A percentile compares a stretch with the other conserved stretches of the same genome.
Conservation (phyloP, 495 filamentous ascomycete genomes). For the Parmelia sp. region DNA sequence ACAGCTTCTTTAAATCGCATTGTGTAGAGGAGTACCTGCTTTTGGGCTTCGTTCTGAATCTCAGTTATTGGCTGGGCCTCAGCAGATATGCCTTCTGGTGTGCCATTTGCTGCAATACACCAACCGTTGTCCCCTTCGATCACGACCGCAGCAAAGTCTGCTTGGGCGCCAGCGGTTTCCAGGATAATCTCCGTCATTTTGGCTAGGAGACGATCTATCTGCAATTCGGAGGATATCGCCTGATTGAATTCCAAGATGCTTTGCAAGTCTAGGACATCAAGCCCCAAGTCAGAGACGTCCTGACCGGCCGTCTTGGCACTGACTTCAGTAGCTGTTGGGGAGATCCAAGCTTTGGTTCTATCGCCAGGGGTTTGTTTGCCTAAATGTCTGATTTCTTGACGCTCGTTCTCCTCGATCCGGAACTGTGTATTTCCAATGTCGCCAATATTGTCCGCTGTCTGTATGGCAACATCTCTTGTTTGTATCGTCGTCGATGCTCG, state of each 20-base stretch:
- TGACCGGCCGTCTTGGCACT: background rate
- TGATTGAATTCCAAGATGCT: constrained; percentile 84
- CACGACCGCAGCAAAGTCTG: constrained; percentile 71
- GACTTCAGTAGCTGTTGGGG: constrained; percentile 22
- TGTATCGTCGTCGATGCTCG: constrained; percentile 56
- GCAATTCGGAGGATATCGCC: constrained; percentile 81
- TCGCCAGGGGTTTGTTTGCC: constrained; percentile 51
- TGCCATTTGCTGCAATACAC: constrained; percentile 71
- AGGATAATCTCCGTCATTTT: constrained; percentile 90
- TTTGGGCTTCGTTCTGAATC: constrained; percentile 60
- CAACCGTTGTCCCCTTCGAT: constrained; percentile 64
- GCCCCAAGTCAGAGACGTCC: constrained; percentile 22
- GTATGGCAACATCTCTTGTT: constrained; percentile 62
- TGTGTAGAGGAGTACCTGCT: constrained; percentile 74
- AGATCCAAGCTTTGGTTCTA: constrained; percentile 58
- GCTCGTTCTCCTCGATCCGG: constrained; percentile 52
- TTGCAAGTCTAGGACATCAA: constrained; percentile 79
- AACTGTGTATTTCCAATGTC: constrained; percentile 38
- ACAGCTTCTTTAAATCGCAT: constrained; percentile 78
- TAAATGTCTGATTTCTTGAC: constrained; percentile 40
- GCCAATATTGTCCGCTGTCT: constrained; percentile 55
- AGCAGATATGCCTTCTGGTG: constrained; percentile 40
- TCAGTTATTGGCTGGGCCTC: constrained; percentile 51
- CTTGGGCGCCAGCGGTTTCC: constrained; percentile 72
- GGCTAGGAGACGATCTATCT: constrained; percentile 73